Base-by-base conservation (phyloP, 2,329 filamentous ascomycete genomes). In the Alternaria consortialis region DNA sequence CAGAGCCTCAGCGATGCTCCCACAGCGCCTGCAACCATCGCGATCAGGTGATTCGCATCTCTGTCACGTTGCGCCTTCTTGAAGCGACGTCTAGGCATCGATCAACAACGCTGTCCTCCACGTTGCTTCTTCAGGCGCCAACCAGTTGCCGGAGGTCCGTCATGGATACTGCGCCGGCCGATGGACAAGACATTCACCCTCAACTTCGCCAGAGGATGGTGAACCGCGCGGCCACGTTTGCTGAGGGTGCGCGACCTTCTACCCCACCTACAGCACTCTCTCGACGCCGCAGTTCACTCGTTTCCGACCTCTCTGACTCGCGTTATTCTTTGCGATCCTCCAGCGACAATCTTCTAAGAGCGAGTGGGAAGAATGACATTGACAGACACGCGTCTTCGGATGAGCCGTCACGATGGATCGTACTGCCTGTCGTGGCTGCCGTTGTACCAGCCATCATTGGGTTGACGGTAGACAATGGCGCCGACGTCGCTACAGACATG, bases 401-500 rank as follows among this genome's bases (percentile, higher is more conserved):
- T 15, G 87, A 90, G 37, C 83, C 87, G 54, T 90, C 91, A 1
- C 84, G 88, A 62, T 92, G 93, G 87, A 89, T 95, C 63, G 91
- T 89, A 2, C 83, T 91, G n/a, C 93, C 94, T 1, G 81, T 98
- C 34, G 90, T 88, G 0, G 90, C 97, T 75, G 94, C 93, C 3
- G 84, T 97, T 48, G 81, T 98, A 13, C 94, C 94, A 3, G 93
- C 94, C 1, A 75, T 97, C n/a, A 92, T 88, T 1, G 94, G 94
- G 0, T 80, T 96, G 50, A 82, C 97, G 58, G 96, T 97, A 76
- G 87, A 91, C 62, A 91, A 97, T 80, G 94, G 94, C 12, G 90
- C 90, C 69, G 87, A 90, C 1, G 85, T 97, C 63, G 88, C 94
- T 56, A 97, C 93, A 0, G 94, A 98, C 78, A 80, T 97, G 29